Conservation (phyloP, 1,284 basidiomycete genomes). For the Ustilago bromivora region DNA sequence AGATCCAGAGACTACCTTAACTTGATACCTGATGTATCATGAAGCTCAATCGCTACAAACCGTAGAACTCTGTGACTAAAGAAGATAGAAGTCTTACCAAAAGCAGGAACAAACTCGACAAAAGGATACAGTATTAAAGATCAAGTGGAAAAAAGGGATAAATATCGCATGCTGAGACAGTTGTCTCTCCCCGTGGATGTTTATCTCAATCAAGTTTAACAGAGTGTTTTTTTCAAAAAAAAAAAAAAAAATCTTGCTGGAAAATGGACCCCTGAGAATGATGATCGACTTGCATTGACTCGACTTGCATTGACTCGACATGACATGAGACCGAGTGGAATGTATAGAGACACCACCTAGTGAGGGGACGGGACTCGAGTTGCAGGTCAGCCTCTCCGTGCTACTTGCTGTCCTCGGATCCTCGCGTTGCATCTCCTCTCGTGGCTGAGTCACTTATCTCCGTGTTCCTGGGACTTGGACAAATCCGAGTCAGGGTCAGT, state of each 20-base stretch:
- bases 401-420: not conserved
- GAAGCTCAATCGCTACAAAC: not conserved
- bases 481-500: constrained; percentile 14
- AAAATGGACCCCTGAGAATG: not conserved
- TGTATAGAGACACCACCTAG: not conserved
- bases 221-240: not conserved
- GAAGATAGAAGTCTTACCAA: not conserved
- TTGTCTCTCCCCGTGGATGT: not conserved
- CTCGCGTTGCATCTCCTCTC: not conserved
- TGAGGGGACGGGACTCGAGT: not conserved
- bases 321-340: constrained; percentile 9
- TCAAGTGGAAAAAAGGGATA: not conserved
- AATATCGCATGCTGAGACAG: not conserved
- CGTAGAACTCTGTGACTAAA: not conserved
- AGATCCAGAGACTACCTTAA: too few relatives aligned
- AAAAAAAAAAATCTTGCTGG: not conserved
- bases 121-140: not conserved
- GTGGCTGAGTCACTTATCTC: not conserved
- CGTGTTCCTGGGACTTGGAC: not conserved
- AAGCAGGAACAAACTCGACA: not conserved
- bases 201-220: not conserved
- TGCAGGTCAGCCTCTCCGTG: not conserved
- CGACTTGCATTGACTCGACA: constrained; percentile 2
- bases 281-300: not conserved
- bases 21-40: too few relatives aligned